Evolutionary conservation across 1,139 yeast species (phyloP).

Genomic region (Yamadazyma songkhlaensis): DNA sequence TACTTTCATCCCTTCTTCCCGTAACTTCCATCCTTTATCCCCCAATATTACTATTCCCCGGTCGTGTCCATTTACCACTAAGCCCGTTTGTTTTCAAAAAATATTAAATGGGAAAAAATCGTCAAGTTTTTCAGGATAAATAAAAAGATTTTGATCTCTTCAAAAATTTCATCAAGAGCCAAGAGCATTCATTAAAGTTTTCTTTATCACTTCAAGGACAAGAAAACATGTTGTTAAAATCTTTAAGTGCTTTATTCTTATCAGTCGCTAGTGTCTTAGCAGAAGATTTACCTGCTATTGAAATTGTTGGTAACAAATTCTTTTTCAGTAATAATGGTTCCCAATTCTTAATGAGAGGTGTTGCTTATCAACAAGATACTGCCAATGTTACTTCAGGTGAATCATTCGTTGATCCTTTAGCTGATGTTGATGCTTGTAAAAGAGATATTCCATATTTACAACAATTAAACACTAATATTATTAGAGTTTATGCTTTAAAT

Average conservation of each 20-base stretch:
- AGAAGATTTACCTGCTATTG: constrained; percentile 40
- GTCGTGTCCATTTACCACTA: constrained; percentile 2
- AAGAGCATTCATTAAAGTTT: background rate
- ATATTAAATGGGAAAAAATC: constrained; percentile 2
- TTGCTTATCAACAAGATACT: constrained; percentile 74
- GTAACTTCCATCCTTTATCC: too few species aligned
- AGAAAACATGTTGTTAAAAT: constrained; percentile 12
- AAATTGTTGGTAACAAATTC: constrained; percentile 71
- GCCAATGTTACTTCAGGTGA: constrained; percentile 44
- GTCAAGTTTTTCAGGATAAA: constrained; percentile 3
- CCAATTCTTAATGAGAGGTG: constrained; percentile 77
- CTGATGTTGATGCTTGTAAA: constrained; percentile 66
- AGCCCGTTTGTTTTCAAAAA: constrained; percentile 1
- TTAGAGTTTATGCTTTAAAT: constrained; percentile 67
- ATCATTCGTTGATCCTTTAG: constrained; percentile 66
- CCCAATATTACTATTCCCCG: background rate
- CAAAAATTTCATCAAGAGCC: constrained; percentile 2
- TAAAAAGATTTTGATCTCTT: constrained; percentile 4
- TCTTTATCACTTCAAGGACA: background rate
- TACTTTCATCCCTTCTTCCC: too few species aligned
- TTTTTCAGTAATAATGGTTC: constrained; percentile 75
- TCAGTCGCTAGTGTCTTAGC: constrained; percentile 11
- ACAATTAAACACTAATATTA: constrained; percentile 72
- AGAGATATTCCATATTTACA: constrained; percentile 81
- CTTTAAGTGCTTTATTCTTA: constrained; percentile 8